A percentile compares a stretch with the other conserved stretches of the same genome.
These are phyloP conservation scores for Iris pallida DNA, from an alignment of 116 monocot species.

Conservation along the genomic window DNA sequence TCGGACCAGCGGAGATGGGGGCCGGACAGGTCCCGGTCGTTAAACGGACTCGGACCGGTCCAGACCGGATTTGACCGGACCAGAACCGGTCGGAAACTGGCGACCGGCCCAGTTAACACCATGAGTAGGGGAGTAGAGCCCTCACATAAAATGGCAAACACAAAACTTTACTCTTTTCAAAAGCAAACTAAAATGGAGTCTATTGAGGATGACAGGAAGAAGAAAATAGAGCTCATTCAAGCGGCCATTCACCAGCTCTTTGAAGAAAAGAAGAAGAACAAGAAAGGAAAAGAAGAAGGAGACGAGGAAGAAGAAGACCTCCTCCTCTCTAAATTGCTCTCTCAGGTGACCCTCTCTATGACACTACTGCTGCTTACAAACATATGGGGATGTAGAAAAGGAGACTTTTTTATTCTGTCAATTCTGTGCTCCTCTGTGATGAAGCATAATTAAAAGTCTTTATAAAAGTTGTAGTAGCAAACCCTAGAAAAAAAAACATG, in stretches of 20 bases:
- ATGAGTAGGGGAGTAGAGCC: no score
- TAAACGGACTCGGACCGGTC: no score
- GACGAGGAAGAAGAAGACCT: constrained; percentile 19
- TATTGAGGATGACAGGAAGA: background rate
- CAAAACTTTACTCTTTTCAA: background rate
- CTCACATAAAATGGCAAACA: no score
- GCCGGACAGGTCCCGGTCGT: no score
- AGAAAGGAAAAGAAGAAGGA: background rate
- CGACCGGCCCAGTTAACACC: no score
- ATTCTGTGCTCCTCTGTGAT: background rate
- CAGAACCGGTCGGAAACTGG: no score
- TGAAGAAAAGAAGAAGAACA: constrained; percentile 27
- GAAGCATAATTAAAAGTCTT: background rate
- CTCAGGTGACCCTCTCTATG: constrained; percentile 9
- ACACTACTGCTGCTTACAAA: background rate
- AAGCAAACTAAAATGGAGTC: background rate
- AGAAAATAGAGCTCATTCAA: constrained; percentile 18
- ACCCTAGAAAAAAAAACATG: background rate
- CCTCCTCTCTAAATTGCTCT: constrained; percentile 26
- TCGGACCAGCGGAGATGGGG: no score
- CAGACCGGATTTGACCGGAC: no score
- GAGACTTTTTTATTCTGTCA: background rate
- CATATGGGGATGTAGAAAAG: no score
- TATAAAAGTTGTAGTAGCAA: background rate
- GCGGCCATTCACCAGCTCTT: constrained; percentile 19